These are phyloP conservation scores for Punctularia strigosozonata DNA, from an alignment of 768 basidiomycete genomes.

Conservation along the genomic window DNA sequence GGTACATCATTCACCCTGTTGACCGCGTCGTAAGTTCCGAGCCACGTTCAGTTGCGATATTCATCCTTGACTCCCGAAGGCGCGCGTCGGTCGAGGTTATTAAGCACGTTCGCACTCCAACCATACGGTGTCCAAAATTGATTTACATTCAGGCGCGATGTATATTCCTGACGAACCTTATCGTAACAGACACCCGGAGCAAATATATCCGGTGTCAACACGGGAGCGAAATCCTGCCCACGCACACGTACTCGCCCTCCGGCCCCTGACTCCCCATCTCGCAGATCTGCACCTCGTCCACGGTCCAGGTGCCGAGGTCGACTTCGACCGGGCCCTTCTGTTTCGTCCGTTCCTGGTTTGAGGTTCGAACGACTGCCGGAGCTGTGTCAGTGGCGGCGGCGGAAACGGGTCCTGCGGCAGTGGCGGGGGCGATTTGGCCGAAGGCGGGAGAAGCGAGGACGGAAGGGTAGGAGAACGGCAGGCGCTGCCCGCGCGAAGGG, in stretches of 20 bases:
- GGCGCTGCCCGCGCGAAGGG: constrained; percentile 15
- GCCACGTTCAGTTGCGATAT: no score
- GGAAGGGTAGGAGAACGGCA: constrained; percentile 30
- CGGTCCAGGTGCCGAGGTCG: constrained; percentile 40
- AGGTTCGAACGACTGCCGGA: no score
- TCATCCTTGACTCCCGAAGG: no score
- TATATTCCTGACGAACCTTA: no score
- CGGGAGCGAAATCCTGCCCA: constrained; percentile 10
- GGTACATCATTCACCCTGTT: no score
- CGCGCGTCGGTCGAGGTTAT: no score
- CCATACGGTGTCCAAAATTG: no score
- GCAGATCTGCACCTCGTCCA: constrained; percentile 53
- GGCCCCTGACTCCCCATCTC: constrained; percentile 58
- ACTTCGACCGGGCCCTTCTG: constrained; percentile 19
- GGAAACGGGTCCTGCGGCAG: constrained; percentile 4
- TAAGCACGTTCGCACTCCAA: no score
- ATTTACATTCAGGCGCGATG: no score
- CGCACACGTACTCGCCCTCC: constrained; percentile 46
- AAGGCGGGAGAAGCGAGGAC: constrained; percentile 19
- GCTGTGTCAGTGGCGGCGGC: neutral
- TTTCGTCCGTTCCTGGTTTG: constrained; percentile 1
- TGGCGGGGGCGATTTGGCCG: constrained; percentile 2
- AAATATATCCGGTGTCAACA: no score
- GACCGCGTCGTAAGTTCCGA: no score
- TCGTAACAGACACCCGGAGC: no score